Percentiles rank a stretch among this genome's conserved stretches.
phyloP scores from a whole-genome alignment of 148 eudicot genomes.

The Rhododendron williamsianum region DNA sequence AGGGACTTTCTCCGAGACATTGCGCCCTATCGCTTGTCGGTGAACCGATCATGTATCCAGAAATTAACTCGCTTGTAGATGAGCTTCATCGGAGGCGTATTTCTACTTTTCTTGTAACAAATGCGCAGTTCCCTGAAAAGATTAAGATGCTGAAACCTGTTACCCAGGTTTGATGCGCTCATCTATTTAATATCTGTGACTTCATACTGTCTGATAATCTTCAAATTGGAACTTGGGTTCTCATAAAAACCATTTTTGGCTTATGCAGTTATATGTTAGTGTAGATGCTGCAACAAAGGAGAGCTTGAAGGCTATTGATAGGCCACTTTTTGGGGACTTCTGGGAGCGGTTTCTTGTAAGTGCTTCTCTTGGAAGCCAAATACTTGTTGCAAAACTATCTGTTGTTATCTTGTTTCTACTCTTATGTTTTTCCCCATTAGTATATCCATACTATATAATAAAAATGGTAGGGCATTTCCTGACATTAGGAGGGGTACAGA shows the following conservation, averaged over 20 bases:
- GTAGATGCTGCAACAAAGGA: conserved; percentile 98
- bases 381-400: not conserved
- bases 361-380: conserved; percentile 5
- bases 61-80: conserved; percentile 77
- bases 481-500: not conserved
- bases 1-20: conserved; percentile 94
- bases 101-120: conserved; percentile 95
- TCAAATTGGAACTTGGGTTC: not conserved
- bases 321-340: conserved; percentile 95
- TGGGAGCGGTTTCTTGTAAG: conserved; percentile 96
- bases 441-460: not conserved
- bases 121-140: conserved; percentile 98
- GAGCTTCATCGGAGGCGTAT: conserved; percentile 89
- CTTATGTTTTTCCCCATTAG: not conserved
- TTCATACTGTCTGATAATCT: not conserved
- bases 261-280: conserved; percentile 83
- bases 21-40: conserved; percentile 99
- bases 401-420: not conserved
- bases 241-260: not conserved
- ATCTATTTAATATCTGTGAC: not conserved
- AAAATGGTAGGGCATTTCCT: not conserved
- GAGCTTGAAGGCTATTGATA: conserved; percentile 95
- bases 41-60: conserved; percentile 98
- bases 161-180: conserved; percentile 59
- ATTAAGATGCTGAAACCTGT: conserved; percentile 65